phyloP scores from a whole-genome alignment of 805 yeast species.

The Metschnikowia anglica region DNA sequence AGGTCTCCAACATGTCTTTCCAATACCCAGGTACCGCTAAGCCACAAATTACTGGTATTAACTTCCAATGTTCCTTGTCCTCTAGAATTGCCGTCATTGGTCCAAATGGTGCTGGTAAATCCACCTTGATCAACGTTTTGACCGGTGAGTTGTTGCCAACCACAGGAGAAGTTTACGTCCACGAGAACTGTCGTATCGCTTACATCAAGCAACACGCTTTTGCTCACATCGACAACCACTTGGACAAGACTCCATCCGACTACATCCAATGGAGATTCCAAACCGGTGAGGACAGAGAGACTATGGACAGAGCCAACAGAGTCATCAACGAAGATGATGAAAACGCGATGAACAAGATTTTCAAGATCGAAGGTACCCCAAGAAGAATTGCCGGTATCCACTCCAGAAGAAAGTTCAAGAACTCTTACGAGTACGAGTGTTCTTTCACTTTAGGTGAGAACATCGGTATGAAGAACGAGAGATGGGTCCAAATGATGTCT shows the following conservation, averaged over 20 bases:
- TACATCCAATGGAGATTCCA: constrained; percentile 99
- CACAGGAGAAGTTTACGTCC: constrained; percentile 97
- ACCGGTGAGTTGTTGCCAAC: constrained; percentile 99
- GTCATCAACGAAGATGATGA: constrained; percentile 96
- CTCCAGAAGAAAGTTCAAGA: constrained; percentile 99
- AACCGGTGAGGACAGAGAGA: constrained; percentile 99
- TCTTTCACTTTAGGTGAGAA: constrained; percentile 97
- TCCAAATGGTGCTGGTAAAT: constrained; percentile 99
- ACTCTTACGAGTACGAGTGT: constrained; percentile 99
- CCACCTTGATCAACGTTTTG: constrained; percentile 96
- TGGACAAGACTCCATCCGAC: constrained; percentile 99
- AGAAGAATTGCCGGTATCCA: constrained; percentile 94
- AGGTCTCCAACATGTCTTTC: constrained; percentile 96
- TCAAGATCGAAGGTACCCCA: constrained; percentile 97
- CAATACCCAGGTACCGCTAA: constrained; percentile 98
- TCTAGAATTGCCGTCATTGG: constrained; percentile 99
- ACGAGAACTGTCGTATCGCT: constrained; percentile 99
- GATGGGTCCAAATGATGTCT: constrained; percentile 99
- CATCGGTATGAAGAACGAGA: constrained; percentile 97
- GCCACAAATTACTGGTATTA: constrained; percentile 89
- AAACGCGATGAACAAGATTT: constrained; percentile 98
- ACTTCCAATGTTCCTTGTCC: constrained; percentile 98
- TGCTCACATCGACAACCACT: constrained; percentile 97
- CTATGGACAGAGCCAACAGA: constrained; percentile 99
- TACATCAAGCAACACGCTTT: constrained; percentile 99